Conservation (phyloP, 2,329 filamentous ascomycete genomes). For the Pochonia chlamydosporia region DNA sequence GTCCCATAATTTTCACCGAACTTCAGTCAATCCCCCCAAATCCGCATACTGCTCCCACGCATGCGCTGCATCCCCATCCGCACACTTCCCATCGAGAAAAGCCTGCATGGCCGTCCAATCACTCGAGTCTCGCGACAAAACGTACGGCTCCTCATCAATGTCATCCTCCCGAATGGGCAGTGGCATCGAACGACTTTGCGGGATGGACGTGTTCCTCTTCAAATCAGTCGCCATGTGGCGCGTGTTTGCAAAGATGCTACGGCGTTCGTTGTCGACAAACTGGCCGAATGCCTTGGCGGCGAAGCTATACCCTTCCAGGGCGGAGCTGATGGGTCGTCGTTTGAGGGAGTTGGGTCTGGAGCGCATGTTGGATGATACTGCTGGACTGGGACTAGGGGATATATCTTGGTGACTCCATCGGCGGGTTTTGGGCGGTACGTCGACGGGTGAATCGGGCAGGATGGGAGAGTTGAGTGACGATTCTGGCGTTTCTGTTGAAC, state of each 20-base stretch:
- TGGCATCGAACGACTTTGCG: slow-evolving; percentile 11
- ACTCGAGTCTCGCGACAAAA: slow-evolving; percentile 20
- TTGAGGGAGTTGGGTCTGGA: slow-evolving; percentile 12
- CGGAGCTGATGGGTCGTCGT: slow-evolving; percentile 21
- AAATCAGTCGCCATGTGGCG: slow-evolving; percentile 20
- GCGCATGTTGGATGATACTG: background rate
- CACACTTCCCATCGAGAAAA: slow-evolving; percentile 23
- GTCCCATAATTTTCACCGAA: slow-evolving; percentile 18
- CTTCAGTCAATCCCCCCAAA: slow-evolving; percentile 38
- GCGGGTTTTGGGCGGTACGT: slow-evolving; percentile 15
- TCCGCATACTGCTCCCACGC: slow-evolving; percentile 43
- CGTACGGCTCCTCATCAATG: slow-evolving; percentile 20
- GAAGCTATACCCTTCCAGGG: slow-evolving; percentile 21
- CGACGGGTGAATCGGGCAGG: slow-evolving; percentile 13
- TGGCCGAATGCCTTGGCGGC: slow-evolving; percentile 19
- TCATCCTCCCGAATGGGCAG: slow-evolving; percentile 14
- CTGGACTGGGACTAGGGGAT: slow-evolving; percentile 9
- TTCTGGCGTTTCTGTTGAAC: slow-evolving; percentile 18
- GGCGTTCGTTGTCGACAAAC: slow-evolving; percentile 16
- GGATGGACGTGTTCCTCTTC: slow-evolving; percentile 15
- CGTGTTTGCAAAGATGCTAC: slow-evolving; percentile 10
- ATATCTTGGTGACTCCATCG: slow-evolving; percentile 23
- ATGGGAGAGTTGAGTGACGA: slow-evolving; percentile 20
- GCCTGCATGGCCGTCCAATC: slow-evolving; percentile 33
- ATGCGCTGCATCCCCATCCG: slow-evolving; percentile 14